A percentile compares a stretch with the other conserved stretches of the same genome.
Conservation (phyloP, 805 yeast genomes). For the Metschnikowia lochheadii region DNA sequence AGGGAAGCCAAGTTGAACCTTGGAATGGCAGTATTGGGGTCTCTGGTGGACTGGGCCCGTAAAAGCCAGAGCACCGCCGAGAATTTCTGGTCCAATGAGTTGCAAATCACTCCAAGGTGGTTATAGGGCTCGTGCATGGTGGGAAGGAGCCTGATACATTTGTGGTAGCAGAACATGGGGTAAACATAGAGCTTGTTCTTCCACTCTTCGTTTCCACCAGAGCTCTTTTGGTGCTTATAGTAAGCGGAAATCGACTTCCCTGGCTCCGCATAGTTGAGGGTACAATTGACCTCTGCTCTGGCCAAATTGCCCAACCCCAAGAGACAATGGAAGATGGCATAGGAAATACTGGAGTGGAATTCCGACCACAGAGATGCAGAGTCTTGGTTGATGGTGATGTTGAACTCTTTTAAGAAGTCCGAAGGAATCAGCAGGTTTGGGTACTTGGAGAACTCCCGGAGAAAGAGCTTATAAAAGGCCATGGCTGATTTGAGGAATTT, state of each 20-base stretch:
- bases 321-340: constrained; percentile 14
- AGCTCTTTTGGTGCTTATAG: constrained; percentile 9
- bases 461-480: constrained; percentile 44
- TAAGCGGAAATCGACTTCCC: constrained; percentile 12
- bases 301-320: constrained; percentile 17
- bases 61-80: constrained; percentile 50
- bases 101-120: constrained; percentile 48
- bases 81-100: constrained; percentile 41
- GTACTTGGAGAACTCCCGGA: constrained; percentile 38
- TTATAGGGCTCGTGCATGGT: constrained; percentile 65
- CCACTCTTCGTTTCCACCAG: constrained; percentile 25
- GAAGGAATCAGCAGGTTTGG: constrained; percentile 33
- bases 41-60: constrained; percentile 53
- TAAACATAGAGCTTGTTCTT: constrained; percentile 26
- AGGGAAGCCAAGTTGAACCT: constrained; percentile 40
- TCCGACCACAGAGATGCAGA: constrained; percentile 3
- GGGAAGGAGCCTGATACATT: constrained; percentile 57
- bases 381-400: constrained; percentile 14
- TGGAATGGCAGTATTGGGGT: constrained; percentile 45
- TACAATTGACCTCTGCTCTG: constrained; percentile 11
- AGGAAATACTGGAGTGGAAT: constrained; percentile 13
- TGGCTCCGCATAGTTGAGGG: constrained; percentile 13
- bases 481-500: constrained; percentile 46
- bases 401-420: constrained; percentile 27
- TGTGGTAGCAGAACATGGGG: constrained; percentile 38